These are phyloP conservation scores for Candida maesae DNA, from an alignment of 805 yeast genomes.

Conservation along the genomic window DNA sequence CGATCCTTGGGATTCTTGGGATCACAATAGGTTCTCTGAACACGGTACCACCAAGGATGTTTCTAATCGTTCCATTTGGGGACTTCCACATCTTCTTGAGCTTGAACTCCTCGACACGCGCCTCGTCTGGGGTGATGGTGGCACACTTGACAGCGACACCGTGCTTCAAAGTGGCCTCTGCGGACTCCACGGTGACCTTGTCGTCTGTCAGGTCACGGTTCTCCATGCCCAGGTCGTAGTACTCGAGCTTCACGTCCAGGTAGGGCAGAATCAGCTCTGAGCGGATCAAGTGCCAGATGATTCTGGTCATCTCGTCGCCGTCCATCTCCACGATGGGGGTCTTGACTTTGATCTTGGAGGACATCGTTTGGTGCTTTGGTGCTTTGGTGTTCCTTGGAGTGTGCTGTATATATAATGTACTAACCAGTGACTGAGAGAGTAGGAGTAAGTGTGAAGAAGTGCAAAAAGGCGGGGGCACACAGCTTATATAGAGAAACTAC, in stretches of 20 bases:
- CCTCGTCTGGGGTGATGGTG: constrained; percentile 97
- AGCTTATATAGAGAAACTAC: too few relatives aligned
- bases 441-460: too few relatives aligned
- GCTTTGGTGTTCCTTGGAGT: background rate
- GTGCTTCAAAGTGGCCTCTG: constrained; percentile 81
- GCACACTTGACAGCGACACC: constrained; percentile 97
- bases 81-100: constrained; percentile 97
- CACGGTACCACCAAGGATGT: constrained; percentile 93
- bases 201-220: constrained; percentile 87
- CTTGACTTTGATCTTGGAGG: constrained; percentile 67
- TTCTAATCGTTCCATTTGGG: constrained; percentile 96
- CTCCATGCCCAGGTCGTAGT: constrained; percentile 86
- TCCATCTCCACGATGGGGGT: constrained; percentile 96
- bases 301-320: constrained; percentile 97
- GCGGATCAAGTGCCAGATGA: constrained; percentile 90
- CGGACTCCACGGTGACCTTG: constrained; percentile 84
- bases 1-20: constrained; percentile 80
- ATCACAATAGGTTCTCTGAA: constrained; percentile 96
- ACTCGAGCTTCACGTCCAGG: constrained; percentile 81
- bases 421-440: too few relatives aligned
- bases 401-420: too few relatives aligned
- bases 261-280: constrained; percentile 83
- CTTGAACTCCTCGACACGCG: constrained; percentile 84
- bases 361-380: background rate
- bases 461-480: background rate